A percentile compares a stretch with the other conserved stretches of the same genome.
Conservation (phyloP, 108 stramenopile species). For the Skeletonema marinoi region DNA sequence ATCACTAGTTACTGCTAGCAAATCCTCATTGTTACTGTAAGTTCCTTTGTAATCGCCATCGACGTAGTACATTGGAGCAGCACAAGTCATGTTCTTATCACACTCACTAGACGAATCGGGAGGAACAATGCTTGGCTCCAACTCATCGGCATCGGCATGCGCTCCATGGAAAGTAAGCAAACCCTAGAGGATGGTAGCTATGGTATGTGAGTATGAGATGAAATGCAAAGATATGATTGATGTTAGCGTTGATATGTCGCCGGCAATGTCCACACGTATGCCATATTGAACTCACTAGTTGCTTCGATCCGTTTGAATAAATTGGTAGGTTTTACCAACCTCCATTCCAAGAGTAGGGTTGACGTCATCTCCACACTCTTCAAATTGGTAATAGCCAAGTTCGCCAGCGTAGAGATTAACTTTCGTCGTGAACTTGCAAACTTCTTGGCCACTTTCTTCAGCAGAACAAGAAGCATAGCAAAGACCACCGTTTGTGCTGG, state of each 20-base stretch:
- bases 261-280: neutral
- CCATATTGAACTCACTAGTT: constrained; percentile 28
- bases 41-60: constrained; percentile 61
- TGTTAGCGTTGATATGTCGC: neutral
- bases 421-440: constrained; percentile 47
- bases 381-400: constrained; percentile 79
- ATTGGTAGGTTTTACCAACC: constrained; percentile 74
- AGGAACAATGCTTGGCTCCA: constrained; percentile 71
- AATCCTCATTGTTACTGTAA: constrained; percentile 53
- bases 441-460: constrained; percentile 22
- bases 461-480: constrained; percentile 20
- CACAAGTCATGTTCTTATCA: constrained; percentile 48
- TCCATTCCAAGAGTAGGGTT: constrained; percentile 85
- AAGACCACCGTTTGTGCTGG: neutral
- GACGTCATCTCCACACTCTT: constrained; percentile 70
- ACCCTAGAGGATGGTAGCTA: constrained; percentile 89
- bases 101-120: constrained; percentile 40
- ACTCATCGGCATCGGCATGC: constrained; percentile 79
- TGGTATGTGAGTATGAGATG: constrained; percentile 28
- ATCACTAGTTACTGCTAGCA: constrained; percentile 1
- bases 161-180: constrained; percentile 91
- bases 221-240: too few species aligned
- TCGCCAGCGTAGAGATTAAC: constrained; percentile 52
- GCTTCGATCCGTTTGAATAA: constrained; percentile 54
- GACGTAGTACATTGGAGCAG: constrained; percentile 84